phyloP scores from a whole-genome alignment of 1,284 basidiomycete species.

The Ganoderma boninense region DNA sequence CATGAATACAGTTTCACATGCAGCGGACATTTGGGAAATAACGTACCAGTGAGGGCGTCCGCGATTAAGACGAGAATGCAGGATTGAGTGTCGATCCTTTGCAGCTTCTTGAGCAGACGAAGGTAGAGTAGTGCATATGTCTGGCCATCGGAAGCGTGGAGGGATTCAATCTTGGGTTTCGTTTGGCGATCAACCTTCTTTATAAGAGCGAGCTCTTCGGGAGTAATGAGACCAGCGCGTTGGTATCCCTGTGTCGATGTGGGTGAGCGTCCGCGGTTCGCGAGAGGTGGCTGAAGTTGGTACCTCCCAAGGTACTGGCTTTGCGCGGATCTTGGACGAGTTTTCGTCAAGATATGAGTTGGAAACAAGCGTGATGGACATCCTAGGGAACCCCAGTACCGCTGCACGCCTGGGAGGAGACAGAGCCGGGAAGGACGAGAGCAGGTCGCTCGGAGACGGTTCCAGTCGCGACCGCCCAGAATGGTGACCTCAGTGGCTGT shows the following conservation, averaged over 20 bases:
- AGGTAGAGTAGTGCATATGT: slow-evolving; percentile 92
- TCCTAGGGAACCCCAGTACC: slow-evolving; percentile 39
- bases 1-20: background rate
- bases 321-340: slow-evolving; percentile 87
- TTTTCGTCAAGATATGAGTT: slow-evolving; percentile 90
- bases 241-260: slow-evolving; percentile 81
- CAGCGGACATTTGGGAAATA: background rate
- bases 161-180: slow-evolving; percentile 73
- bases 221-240: slow-evolving; percentile 89
- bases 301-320: slow-evolving; percentile 97
- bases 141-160: slow-evolving; percentile 81
- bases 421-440: slow-evolving; percentile 1
- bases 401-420: slow-evolving; percentile 11
- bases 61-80: slow-evolving; percentile 91
- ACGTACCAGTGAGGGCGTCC: slow-evolving; percentile 85
- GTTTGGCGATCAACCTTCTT: slow-evolving; percentile 90
- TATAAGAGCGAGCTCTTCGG: slow-evolving; percentile 90
- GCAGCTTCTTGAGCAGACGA: slow-evolving; percentile 91
- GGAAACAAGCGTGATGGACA: slow-evolving; percentile 87
- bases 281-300: slow-evolving; percentile 15
- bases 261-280: slow-evolving; percentile 28
- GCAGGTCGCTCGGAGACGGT: background rate
- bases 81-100: slow-evolving; percentile 94
- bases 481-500: slow-evolving; percentile 30
- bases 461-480: slow-evolving; percentile 19